Conservation (phyloP, 306 rosid species). For the Comarum palustre region DNA sequence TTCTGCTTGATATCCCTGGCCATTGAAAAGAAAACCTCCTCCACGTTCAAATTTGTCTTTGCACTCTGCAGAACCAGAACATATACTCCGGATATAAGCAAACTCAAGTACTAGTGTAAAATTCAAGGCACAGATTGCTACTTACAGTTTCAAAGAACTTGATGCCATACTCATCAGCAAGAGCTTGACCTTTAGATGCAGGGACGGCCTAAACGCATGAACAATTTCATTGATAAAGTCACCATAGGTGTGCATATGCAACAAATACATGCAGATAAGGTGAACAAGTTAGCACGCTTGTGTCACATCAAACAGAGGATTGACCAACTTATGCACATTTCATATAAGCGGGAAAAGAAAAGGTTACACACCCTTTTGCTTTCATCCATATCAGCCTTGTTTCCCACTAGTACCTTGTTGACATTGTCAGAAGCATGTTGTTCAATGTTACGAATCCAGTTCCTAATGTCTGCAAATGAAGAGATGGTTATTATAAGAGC, state of each 20-base stretch:
- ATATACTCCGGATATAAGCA: slow-evolving; percentile 26
- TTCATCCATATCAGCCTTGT: slow-evolving; percentile 93
- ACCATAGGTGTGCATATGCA: background rate
- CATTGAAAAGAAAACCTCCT: slow-evolving; percentile 85
- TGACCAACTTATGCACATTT: background rate
- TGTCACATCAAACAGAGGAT: background rate
- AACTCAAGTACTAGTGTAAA: slow-evolving; percentile 4
- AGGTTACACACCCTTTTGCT: slow-evolving; percentile 60
- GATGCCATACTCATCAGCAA: slow-evolving; percentile 89
- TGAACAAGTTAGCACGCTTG: background rate
- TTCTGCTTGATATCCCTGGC: slow-evolving; percentile 77
- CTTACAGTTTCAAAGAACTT: slow-evolving; percentile 87
- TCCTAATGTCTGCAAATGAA: slow-evolving; percentile 61
- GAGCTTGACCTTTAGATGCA: slow-evolving; percentile 81
- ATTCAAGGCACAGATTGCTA: slow-evolving; percentile 21
- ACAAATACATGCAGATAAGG: background rate
- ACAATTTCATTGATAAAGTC: background rate
- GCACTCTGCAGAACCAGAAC: slow-evolving; percentile 64
- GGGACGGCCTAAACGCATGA: slow-evolving; percentile 64
- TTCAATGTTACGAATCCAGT: slow-evolving; percentile 86
- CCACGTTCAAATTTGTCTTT: slow-evolving; percentile 82
- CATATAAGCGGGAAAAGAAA: slow-evolving; percentile 1
- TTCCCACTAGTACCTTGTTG: slow-evolving; percentile 73
- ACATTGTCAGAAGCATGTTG: slow-evolving; percentile 84
- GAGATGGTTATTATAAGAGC: slow-evolving; percentile 13